These are phyloP conservation scores for Aphanomyces stellatus DNA, from an alignment of 352 stramenopile genomes.

Conservation along the genomic window DNA sequence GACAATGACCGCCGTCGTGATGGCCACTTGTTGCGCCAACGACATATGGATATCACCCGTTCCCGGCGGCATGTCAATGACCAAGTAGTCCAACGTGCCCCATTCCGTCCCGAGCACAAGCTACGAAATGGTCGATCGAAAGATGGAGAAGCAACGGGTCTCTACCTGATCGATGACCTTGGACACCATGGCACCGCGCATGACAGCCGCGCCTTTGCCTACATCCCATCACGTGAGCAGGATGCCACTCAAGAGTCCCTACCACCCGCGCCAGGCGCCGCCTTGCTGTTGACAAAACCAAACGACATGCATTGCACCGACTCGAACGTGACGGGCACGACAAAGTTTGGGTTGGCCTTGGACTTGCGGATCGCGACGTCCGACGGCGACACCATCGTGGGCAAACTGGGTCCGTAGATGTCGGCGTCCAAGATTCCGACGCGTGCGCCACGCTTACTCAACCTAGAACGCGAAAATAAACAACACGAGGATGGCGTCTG, in stretches of 20 bases:
- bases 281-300: conserved; percentile 85
- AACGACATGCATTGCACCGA: conserved; percentile 91
- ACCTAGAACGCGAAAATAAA: conserved; percentile 25
- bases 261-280: conserved; percentile 65
- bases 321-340: conserved; percentile 78
- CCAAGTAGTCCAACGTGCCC: conserved; percentile 86
- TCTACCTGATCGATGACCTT: conserved; percentile 96
- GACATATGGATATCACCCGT: conserved; percentile 99
- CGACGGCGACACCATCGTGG: conserved; percentile 89
- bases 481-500: background rate
- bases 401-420: conserved; percentile 97
- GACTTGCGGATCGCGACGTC: conserved; percentile 64
- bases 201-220: conserved; percentile 85
- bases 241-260: conserved; percentile 37
- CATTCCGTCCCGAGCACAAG: conserved; percentile 91
- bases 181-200: conserved; percentile 97
- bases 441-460: conserved; percentile 82
- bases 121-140: background rate
- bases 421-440: conserved; percentile 99
- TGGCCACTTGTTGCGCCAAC: conserved; percentile 94
- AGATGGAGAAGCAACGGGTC: conserved; percentile 3
- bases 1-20: conserved; percentile 97
- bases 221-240: conserved; percentile 20
- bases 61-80: conserved; percentile 96
- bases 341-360: conserved; percentile 56